Evolutionary conservation across 2,329 filamentous ascomycete species (phyloP), one percentile per base, ranked within the genome.

Genomic region (Fusarium chuoi): DNA sequence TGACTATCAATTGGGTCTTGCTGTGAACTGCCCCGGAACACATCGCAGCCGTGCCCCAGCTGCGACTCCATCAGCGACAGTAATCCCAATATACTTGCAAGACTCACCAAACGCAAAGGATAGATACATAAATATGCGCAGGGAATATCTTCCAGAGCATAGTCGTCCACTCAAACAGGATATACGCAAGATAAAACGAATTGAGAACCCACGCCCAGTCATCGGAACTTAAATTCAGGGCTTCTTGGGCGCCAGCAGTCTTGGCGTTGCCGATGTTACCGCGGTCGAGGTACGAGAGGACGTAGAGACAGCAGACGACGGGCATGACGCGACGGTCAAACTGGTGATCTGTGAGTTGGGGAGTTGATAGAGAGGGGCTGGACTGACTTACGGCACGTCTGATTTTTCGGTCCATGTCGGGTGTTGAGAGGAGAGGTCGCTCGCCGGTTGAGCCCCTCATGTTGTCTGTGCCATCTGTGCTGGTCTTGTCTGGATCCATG

Each of bases 211-310:
- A 77, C 1, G 75, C 38, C 74, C 72, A 77, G 15, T 77, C 48
- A 1, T 56, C 62, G 2, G 55, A 64, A 20, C 57, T 70, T 0
- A 77, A 35, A 0, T 49, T 56, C 3, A 77, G 63, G 0, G 48
- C 66, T 2, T 77, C 75, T 35, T 74, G 67, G 1, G 72, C 67
- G 0, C 74, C 75, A 0, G 75, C 75, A 0, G 71, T 66, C 17
- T 76, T 76, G 42, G 74, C 74, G 33, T 76, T 76, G 12, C 74
- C 74, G 10, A 76, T 75, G 20, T 76, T 76, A 11, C 74, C 74
- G 0, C 74, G 65, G 20, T 76, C 74, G 12, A 76, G 39, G 10
- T 77, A 77, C 5, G 75, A 77, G 0, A 75, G 35, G 15, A 77
- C 56, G 28, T 77, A 77, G 3, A 77, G 68, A 20, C 70, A 75